These are phyloP conservation scores for Rhinocladiella mackenziei DNA, from an alignment of 2,329 filamentous ascomycete genomes.

Conservation along the genomic window DNA sequence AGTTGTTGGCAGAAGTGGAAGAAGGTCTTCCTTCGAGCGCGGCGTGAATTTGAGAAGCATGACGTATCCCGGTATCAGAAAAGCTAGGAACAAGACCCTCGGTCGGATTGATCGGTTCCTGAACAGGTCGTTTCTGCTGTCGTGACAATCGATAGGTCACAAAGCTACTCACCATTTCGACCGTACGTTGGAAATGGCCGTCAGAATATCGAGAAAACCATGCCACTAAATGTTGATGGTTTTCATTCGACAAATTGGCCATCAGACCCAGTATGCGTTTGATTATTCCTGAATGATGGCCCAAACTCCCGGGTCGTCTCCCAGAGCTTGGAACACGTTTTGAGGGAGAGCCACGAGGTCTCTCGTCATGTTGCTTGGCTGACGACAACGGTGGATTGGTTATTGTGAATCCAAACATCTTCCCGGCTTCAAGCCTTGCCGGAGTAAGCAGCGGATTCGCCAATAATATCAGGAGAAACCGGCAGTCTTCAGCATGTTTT, in stretches of 20 bases:
- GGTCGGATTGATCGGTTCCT: constrained; percentile 57
- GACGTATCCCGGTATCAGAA: constrained; percentile 57
- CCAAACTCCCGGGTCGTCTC: constrained; percentile 43
- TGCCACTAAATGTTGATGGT: constrained; percentile 69
- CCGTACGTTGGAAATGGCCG: constrained; percentile 64
- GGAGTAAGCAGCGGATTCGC: constrained; percentile 67
- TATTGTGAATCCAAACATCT: constrained; percentile 8
- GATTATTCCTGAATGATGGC: constrained; percentile 75
- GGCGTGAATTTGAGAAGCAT: constrained; percentile 67
- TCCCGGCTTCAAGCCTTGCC: constrained; percentile 25
- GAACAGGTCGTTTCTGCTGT: constrained; percentile 55
- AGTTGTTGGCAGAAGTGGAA: constrained; percentile 54
- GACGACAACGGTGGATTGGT: constrained; percentile 9
- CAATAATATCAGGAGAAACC: constrained; percentile 74
- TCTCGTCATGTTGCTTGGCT: constrained; percentile 9
- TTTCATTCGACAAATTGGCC: constrained; percentile 69
- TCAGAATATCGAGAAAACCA: constrained; percentile 74
- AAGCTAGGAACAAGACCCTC: constrained; percentile 70
- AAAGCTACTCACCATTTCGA: constrained; percentile 73
- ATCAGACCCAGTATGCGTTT: constrained; percentile 79
- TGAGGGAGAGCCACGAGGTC: constrained; percentile 23
- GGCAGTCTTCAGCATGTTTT: constrained; percentile 63
- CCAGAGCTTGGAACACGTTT: constrained; percentile 20
- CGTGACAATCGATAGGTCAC: constrained; percentile 74
- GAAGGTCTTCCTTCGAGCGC: constrained; percentile 56